Evolutionary conservation across 1,139 yeast species (phyloP).

Genomic region (Kazachstania sp.): DNA sequence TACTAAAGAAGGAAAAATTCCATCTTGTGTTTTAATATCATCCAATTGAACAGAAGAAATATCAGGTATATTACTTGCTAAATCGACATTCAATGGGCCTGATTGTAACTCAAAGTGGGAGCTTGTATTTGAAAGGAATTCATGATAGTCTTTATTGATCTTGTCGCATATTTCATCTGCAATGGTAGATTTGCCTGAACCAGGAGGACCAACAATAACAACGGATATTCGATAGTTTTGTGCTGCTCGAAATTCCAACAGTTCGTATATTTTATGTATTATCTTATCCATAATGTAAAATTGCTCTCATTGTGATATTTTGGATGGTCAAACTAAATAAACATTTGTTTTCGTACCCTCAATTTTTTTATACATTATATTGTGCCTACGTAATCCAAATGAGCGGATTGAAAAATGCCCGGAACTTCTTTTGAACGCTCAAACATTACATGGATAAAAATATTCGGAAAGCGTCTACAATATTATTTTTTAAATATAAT

Average conservation of each 20-base stretch:
- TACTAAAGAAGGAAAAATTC: constrained; percentile 41
- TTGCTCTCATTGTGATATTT: background rate
- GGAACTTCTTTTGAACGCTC: too few species aligned
- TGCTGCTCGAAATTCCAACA: constrained; percentile 10
- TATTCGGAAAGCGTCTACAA: too few species aligned
- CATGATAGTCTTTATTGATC: constrained; percentile 30
- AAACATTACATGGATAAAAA: too few species aligned
- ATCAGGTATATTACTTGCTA: constrained; percentile 9
- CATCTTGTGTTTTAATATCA: constrained; percentile 27
- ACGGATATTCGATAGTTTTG: constrained; percentile 43
- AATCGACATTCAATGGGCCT: background rate
- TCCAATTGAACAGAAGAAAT: constrained; percentile 9
- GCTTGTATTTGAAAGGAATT: background rate
- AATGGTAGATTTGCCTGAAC: constrained; percentile 73
- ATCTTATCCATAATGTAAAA: background rate
- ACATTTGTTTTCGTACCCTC: too few species aligned
- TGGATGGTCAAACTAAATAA: too few species aligned
- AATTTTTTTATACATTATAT: too few species aligned
- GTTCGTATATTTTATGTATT: constrained; percentile 12
- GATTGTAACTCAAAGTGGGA: background rate
- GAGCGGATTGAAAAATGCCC: too few species aligned
- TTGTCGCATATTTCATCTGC: constrained; percentile 39
- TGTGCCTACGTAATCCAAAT: too few species aligned
- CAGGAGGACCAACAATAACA: constrained; percentile 68
- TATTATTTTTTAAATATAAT: too few species aligned